Percentiles rank a stretch among this genome's conserved stretches.
Evolutionary conservation across 768 basidiomycete genomes (phyloP).

Genomic region (Russula ochroleuca): DNA sequence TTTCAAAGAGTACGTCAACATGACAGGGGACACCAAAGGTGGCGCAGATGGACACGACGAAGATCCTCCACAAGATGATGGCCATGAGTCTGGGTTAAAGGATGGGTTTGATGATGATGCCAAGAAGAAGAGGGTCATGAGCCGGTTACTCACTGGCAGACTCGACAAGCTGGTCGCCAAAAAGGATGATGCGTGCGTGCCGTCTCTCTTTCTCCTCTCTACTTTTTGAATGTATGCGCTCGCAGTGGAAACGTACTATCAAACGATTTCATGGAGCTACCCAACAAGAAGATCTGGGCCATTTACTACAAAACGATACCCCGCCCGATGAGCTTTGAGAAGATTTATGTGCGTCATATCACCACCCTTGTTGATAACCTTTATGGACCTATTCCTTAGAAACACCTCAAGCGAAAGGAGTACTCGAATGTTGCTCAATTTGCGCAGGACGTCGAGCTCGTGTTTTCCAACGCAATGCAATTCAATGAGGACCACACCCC

Average conservation of each 20-base stretch:
- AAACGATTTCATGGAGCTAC: constrained; percentile 79
- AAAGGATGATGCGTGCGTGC: constrained; percentile 61
- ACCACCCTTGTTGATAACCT: constrained; percentile 15
- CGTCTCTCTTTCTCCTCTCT: constrained; percentile 10
- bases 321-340: constrained; percentile 72
- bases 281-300: constrained; percentile 73
- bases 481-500: constrained; percentile 85
- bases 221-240: not conserved
- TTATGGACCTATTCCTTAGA: constrained; percentile 43
- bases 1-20: constrained; percentile 43
- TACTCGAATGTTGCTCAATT: constrained; percentile 67
- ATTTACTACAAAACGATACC: constrained; percentile 77
- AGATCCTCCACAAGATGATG: constrained; percentile 32
- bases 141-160: constrained; percentile 58
- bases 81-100: constrained; percentile 41
- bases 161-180: constrained; percentile 71
- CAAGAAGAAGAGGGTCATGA: constrained; percentile 56
- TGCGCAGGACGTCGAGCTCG: constrained; percentile 80
- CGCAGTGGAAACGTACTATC: constrained; percentile 63
- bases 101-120: constrained; percentile 44
- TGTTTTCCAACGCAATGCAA: constrained; percentile 82
- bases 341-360: constrained; percentile 59
- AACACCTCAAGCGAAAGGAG: constrained; percentile 74
- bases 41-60: constrained; percentile 35
- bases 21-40: constrained; percentile 44